Base-by-base conservation (phyloP, 164 flowering plant species). In the Kingdonia uniflora region DNA sequence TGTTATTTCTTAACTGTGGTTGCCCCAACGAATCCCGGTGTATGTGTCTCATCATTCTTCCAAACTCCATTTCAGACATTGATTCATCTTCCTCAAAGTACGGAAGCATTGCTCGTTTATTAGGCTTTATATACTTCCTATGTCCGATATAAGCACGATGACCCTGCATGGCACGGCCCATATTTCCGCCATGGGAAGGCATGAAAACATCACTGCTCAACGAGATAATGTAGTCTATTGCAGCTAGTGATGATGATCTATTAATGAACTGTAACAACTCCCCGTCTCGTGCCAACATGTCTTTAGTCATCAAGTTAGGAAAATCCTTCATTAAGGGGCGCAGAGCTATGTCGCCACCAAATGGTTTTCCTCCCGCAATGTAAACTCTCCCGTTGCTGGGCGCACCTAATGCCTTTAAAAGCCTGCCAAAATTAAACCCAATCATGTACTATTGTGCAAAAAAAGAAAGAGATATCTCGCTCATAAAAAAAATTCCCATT, bases 141-240 rank as follows among this genome's bases (percentile, higher is more conserved):
- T 80, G 88, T 19, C 87, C 89, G 1, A 60, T 71, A 38, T 81
- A 87, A 12, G 92, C 85, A 0, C 92, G 66, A 60, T 87, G 83
- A 19, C 88, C 89, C 90, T 82, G 68, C 73, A 85, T 62, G 2
- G 80, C 73, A 20, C 72, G 71, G 55, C 62, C 88, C 86, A 85
- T 78, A 65, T 85, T 75, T 23, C 95, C 86, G 2, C 83, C 91
- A 52, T 85, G 84, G 14, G 94, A 76, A 35, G 90, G 76, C 56
- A 87, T 35, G 58, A 81, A 85, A 11, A 87, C 82, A 25, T 82
- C 73, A 38, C 96, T 87, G 68, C 67, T 79, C 42, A 79, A 58
- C 0, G 83, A 72, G 14, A 88, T 80, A n/a, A 78, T 82, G 76
- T 85, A 85, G 70, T 88, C 96, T 6, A 85, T 60, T 16, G 96